Conservation (phyloP, 495 filamentous ascomycete genomes). For the Xylaria longipes region DNA sequence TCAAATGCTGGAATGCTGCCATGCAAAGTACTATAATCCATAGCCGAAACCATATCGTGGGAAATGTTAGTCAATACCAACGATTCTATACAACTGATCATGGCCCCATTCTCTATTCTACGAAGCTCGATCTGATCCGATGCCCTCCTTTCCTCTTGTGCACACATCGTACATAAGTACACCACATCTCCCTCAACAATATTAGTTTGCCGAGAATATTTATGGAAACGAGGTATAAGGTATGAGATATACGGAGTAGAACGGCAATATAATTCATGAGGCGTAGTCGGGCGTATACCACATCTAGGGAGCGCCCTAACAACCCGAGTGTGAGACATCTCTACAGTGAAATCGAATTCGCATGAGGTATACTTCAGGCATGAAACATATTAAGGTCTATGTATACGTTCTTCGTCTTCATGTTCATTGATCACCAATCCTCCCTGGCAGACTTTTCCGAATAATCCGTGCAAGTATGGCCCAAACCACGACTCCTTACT, state of each 20-base stretch:
- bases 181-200: background rate
- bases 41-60: background rate
- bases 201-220: background rate
- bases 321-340: background rate
- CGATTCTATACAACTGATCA: background rate
- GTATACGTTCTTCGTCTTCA: background rate
- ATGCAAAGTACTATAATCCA: too few relatives aligned
- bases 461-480: background rate
- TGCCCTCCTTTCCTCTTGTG: background rate
- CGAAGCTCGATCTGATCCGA: background rate
- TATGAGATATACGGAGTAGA: background rate
- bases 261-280: background rate
- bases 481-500: slow-evolving; percentile 16
- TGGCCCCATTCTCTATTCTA: background rate
- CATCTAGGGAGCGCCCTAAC: background rate
- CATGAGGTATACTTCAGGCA: background rate
- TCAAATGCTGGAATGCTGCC: background rate
- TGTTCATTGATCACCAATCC: background rate
- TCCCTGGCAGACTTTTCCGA: background rate
- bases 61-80: background rate
- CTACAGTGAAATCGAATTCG: background rate
- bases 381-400: slow-evolving; percentile 11
- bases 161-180: background rate
- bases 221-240: background rate
- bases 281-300: background rate